Base-by-base conservation (phyloP, 2,329 filamentous ascomycete species). In the Hypoxylon sp. region DNA sequence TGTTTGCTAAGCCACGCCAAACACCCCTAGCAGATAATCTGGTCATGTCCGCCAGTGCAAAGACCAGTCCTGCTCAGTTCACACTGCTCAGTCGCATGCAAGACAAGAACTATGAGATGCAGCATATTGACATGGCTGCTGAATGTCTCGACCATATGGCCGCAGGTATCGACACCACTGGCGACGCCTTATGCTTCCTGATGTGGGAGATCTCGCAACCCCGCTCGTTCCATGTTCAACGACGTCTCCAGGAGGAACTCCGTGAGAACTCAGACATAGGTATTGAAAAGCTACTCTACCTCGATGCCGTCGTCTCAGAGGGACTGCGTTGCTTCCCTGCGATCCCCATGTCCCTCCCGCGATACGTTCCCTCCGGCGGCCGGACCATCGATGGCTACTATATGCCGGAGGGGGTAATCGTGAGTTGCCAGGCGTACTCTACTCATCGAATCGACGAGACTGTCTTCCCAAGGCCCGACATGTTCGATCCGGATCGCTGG, bases 401-500 rank as follows among this genome's bases (percentile, higher is more conserved):
- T 59, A 64, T 90, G 14, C 87, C 88, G 0, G 81, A 76, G 39
- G 79, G 81, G 4, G 85, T 86, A 0, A 81, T 88, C 41, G 87
- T 89, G 53, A 88, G 87, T 73, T 85, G 84, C 67, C 88, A 90
- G 76, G 84, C 88, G 0, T 87, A 84, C 72, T 89, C 87, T 9
- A 81, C 88, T 32, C 86, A 90, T 68, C 83, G 84, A 19, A 80
- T 88, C 60, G 85, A 90, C 68, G 76, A 79, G 9, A 84, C 89
- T 60, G 90, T 93, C 1, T 98, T 96, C 75, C 88, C 90, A 0
- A 85, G 94, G 45, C 91, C 94, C 0, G 91, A 97, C 65, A 79
- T 78, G 5, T 97, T 94, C 74, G 84, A 90, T 53, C 94, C 94
- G 0, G 91, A 95, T 61, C 86, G 95, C 70, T 97, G 94, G 94